Base-by-base conservation (phyloP, 2,329 filamentous ascomycete species). In the Plenodomus biglobosus region DNA sequence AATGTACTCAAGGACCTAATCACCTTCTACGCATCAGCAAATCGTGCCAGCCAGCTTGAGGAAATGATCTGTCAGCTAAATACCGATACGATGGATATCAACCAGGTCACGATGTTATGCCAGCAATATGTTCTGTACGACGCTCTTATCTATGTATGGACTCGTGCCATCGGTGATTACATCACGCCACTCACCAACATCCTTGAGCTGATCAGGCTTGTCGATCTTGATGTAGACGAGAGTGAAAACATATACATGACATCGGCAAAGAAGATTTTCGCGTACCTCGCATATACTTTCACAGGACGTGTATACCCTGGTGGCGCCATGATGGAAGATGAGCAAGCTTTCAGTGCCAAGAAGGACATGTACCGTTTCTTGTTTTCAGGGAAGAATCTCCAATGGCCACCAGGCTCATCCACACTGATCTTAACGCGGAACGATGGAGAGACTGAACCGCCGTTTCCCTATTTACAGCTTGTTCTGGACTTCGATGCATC, bases 111-210 rank as follows among this genome's bases (percentile, higher is more conserved):
- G 0, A 81, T 82, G 11, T 78, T 99, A 19, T 99, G 94, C 79
- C 95, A 94, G 70, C 87, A 92, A 66, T 86, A 97, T 69, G 84
- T 87, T 56, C 80, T 99, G 3, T 99, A 96, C 66, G 95, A 99
- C 72, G 95, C 94, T 2, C 82, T 96, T 47, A 91, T 95, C 37
- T 96, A 97, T 68, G 88, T 99, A 46, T 99, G 94, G 94, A 97
- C 95, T 52, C 87, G 90, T 70, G 91, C 90, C 2, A 77, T 99
- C 21, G 78, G 79, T 53, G 95, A 99, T 71, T 96, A 95, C 63
- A 85, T 96, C 53, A 95, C 92, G 1, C 92, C 94, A 1, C 78
- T 97, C 47, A 86, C 90, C 58, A 91, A 96, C 52, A 80, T 99
- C 2, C 76, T 95, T 40, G 76, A 82, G 13, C 77, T 96, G 19